Percentiles rank a stretch among this genome's conserved stretches.
phyloP scores from a whole-genome alignment of 495 filamentous ascomycete species.

The Lasiosphaeria ovina region DNA sequence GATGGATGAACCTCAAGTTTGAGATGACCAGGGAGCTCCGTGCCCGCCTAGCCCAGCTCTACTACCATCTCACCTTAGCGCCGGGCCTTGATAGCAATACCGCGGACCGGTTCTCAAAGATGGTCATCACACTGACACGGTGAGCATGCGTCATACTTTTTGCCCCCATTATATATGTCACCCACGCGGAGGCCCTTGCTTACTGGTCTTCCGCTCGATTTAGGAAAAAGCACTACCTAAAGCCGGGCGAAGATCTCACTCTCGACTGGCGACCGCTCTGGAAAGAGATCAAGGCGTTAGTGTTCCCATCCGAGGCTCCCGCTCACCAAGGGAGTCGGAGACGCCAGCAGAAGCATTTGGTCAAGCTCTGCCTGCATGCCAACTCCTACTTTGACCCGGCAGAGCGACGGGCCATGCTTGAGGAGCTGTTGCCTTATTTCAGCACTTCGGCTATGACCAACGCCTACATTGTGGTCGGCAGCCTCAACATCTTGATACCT shows the following conservation, averaged over 20 bases:
- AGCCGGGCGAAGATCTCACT: slow-evolving; percentile 79
- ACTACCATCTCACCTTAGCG: slow-evolving; percentile 90
- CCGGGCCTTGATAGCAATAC: slow-evolving; percentile 81
- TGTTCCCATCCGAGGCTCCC: slow-evolving; percentile 76
- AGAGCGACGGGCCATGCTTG: slow-evolving; percentile 82
- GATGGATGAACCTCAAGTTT: slow-evolving; percentile 95
- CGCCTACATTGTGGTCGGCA: slow-evolving; percentile 81
- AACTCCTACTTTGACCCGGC: slow-evolving; percentile 89
- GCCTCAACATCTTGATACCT: slow-evolving; percentile 83
- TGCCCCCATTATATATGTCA: background rate
- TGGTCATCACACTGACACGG: slow-evolving; percentile 94
- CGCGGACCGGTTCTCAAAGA: slow-evolving; percentile 89
- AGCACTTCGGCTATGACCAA: slow-evolving; percentile 86
- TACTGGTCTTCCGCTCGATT: slow-evolving; percentile 23
- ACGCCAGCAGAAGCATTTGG: slow-evolving; percentile 54
- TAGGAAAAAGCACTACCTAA: slow-evolving; percentile 94
- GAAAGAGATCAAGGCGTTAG: slow-evolving; percentile 84
- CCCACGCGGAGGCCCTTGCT: background rate
- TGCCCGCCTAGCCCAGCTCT: slow-evolving; percentile 80
- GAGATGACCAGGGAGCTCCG: slow-evolving; percentile 82
- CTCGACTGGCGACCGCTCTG: slow-evolving; percentile 92
- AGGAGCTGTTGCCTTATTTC: slow-evolving; percentile 93
- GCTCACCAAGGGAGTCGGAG: slow-evolving; percentile 46
- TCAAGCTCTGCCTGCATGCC: slow-evolving; percentile 84
- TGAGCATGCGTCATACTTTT: slow-evolving; percentile 40